Base-by-base conservation (phyloP, 257 asterid genomes). In the Solanum arcanum region DNA sequence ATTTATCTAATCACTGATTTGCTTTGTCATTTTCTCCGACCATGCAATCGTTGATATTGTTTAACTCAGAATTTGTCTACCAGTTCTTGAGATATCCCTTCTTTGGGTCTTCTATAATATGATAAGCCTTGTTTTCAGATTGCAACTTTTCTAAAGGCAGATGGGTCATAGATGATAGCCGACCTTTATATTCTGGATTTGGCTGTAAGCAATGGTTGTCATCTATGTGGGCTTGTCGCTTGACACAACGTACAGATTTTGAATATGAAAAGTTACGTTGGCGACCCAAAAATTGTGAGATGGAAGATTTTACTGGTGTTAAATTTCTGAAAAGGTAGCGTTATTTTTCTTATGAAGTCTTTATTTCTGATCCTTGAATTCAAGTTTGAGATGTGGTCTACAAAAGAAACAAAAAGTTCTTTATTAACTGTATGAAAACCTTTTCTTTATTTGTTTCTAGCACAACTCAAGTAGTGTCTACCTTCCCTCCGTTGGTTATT, bases 191-290 rank as follows among this genome's bases (percentile, higher is more conserved):
- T 92, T 95, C 98, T 86, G 99, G 98, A 87, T 90, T 85, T 87
- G 98, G 94, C 70, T 96, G 99, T 88, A 94, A 94, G 89, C 96
- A 95, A 90, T 96, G 98, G 99, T 90, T 96, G 89, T 95, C 99
- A 68, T 42, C 97, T 11, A 96, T 96, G 99, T 96, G 99, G 99
- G 97, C 99, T 91, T 96, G 99, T 88, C 98, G 93, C 84, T 91
- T 94, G 90, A 95, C 98, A 52, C 98, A 96, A 70, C 97, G 99
- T 85, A 89, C 90, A 84, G 99, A 96, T 92, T 95, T 95, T 88
- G 96, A 94, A 74, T 95, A 96, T 12, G 99, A 96, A 88, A 94
- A 93, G 87, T 89, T 95, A 87, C 96, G 95, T 25, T 96, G 99
- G 98, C 91, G 87, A 78, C 99, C 98, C 69, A 93, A 92, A 88